These are phyloP conservation scores for Pisolithus tinctorius DNA, from an alignment of 768 basidiomycete genomes.

Conservation along the genomic window DNA sequence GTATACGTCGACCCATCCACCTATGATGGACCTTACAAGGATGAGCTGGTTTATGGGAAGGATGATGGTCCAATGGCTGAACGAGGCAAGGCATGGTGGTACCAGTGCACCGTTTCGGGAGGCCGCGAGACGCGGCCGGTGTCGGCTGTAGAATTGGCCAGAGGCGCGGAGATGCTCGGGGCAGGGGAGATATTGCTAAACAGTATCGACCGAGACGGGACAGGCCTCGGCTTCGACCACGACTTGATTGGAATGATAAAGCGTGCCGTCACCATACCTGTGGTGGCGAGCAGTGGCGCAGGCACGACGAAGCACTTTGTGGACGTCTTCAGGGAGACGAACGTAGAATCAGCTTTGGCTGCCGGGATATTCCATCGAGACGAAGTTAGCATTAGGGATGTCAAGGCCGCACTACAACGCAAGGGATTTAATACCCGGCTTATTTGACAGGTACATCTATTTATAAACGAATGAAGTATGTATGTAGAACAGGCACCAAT, in stretches of 20 bases:
- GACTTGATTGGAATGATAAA: conserved; percentile 76
- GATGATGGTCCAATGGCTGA: conserved; percentile 46
- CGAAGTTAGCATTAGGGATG: conserved; percentile 77
- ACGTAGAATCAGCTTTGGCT: conserved; percentile 86
- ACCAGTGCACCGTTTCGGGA: conserved; percentile 95
- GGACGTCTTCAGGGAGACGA: conserved; percentile 75
- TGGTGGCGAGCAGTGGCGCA: conserved; percentile 93
- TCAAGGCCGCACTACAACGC: conserved; percentile 54
- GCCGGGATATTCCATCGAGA: conserved; percentile 95
- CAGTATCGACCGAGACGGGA: conserved; percentile 94
- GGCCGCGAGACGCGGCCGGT: conserved; percentile 79
- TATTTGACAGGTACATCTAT: conserved; percentile 3
- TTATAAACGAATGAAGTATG: not conserved
- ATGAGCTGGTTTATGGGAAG: conserved; percentile 49
- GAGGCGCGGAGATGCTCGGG: conserved; percentile 84
- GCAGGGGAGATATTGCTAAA: conserved; percentile 95
- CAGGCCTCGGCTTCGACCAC: conserved; percentile 86
- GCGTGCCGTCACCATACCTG: conserved; percentile 74
- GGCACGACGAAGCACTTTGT: conserved; percentile 78
- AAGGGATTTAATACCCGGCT: conserved; percentile 46
- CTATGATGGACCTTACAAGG: conserved; percentile 64
- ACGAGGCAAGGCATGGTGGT: conserved; percentile 88
- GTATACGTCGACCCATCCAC: conserved; percentile 62
- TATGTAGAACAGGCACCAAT: too few relatives aligned
- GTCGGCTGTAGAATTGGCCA: conserved; percentile 86